A percentile compares a stretch with the other conserved stretches of the same genome.
Conservation (phyloP, 2,329 filamentous ascomycete genomes). For the Pyrenochaeta sp. region DNA sequence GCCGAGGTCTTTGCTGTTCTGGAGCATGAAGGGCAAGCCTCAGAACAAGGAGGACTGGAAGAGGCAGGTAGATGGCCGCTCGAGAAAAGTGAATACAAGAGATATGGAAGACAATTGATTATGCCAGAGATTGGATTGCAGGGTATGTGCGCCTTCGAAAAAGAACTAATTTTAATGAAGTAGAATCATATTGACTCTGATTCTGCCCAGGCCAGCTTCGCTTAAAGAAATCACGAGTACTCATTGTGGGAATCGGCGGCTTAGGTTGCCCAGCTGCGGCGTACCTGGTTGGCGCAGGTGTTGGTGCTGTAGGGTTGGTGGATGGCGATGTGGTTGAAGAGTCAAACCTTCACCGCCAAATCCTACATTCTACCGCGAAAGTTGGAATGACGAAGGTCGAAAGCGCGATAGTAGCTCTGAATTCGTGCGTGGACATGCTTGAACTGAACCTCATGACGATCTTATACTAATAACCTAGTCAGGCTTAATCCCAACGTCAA, state of each 20-base stretch:
- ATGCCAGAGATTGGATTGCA: slow-evolving; percentile 80
- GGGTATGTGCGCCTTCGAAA: slow-evolving; percentile 58
- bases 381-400: slow-evolving; percentile 83
- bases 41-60: slow-evolving; percentile 10
- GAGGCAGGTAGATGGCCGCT: slow-evolving; percentile 69
- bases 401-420: slow-evolving; percentile 64
- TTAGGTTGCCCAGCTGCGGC: slow-evolving; percentile 90
- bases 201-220: slow-evolving; percentile 72
- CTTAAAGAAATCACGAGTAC: slow-evolving; percentile 73
- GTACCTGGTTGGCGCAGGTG: slow-evolving; percentile 90
- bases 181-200: background rate
- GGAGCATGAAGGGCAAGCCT: slow-evolving; percentile 21
- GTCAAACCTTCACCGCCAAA: slow-evolving; percentile 92
- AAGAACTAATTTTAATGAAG: background rate
- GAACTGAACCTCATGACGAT: background rate
- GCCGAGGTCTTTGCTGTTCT: slow-evolving; percentile 53
- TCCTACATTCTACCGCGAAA: slow-evolving; percentile 76
- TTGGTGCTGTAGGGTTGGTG: slow-evolving; percentile 82
- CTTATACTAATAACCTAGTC: slow-evolving; percentile 13
- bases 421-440: slow-evolving; percentile 48
- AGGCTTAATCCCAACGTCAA: slow-evolving; percentile 77
- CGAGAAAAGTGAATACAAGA: slow-evolving; percentile 75
- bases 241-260: slow-evolving; percentile 88
- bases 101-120: slow-evolving; percentile 92
- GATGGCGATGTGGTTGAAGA: slow-evolving; percentile 89